A percentile compares a stretch with the other conserved stretches of the same genome.
phyloP scores from a whole-genome alignment of 495 filamentous ascomycete species.

The Aspergillus sparsus region DNA sequence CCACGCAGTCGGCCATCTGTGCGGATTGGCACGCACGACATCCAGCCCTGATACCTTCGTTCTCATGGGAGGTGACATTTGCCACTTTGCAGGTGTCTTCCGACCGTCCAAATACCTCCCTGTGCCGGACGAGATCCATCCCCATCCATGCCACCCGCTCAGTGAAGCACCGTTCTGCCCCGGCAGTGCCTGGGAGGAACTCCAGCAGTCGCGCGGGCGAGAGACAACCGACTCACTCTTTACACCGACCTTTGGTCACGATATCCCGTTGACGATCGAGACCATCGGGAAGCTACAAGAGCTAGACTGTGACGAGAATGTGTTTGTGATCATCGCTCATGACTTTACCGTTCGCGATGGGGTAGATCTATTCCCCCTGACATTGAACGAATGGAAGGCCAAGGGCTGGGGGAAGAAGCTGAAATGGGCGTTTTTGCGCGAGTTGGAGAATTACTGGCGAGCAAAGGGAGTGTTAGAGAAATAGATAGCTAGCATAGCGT shows the following conservation, averaged over 20 bases:
- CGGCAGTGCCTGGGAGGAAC: constrained; percentile 19
- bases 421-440: constrained; percentile 12
- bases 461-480: neutral
- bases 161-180: constrained; percentile 14
- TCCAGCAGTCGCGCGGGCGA: constrained; percentile 16
- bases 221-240: constrained; percentile 13
- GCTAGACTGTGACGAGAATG: constrained; percentile 51
- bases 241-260: constrained; percentile 21
- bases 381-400: constrained; percentile 15
- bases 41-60: constrained; percentile 41
- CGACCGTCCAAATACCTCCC: constrained; percentile 48
- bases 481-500: no score
- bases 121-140: constrained; percentile 18
- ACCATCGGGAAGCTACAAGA: constrained; percentile 48
- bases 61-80: constrained; percentile 50
- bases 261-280: constrained; percentile 26
- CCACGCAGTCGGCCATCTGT: constrained; percentile 48
- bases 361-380: constrained; percentile 3
- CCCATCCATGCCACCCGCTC: neutral
- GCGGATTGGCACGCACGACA: constrained; percentile 42
- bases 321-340: constrained; percentile 54
- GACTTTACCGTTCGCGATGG: constrained; percentile 13
- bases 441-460: constrained; percentile 16
- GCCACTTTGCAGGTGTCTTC: constrained; percentile 55
- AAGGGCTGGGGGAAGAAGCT: constrained; percentile 8